A percentile compares a stretch with the other conserved stretches of the same genome.
Evolutionary conservation across 2,329 filamentous ascomycete genomes (phyloP).

Genomic region (Ascochyta fabae): DNA sequence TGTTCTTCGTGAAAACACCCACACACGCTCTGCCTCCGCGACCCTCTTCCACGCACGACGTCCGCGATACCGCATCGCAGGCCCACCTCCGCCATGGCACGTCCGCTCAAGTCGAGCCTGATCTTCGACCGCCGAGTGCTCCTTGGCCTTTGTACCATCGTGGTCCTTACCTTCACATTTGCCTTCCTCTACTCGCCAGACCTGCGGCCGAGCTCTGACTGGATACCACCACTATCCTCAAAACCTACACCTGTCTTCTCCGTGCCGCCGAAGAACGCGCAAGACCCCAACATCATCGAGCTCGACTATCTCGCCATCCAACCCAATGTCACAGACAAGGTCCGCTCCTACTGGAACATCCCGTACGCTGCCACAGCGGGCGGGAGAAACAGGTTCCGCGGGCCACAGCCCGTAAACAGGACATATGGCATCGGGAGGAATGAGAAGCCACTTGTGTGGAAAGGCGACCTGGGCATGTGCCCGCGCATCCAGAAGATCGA

Average conservation of each 20-base stretch:
- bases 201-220: conserved; percentile 31
- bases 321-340: conserved; percentile 36
- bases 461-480: conserved; percentile 42
- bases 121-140: conserved; percentile 38
- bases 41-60: not conserved
- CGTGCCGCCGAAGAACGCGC: conserved; percentile 30
- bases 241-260: conserved; percentile 31
- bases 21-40: not conserved
- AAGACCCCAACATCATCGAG: conserved; percentile 38
- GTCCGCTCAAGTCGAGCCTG: conserved; percentile 33
- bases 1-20: not conserved
- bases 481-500: conserved; percentile 45
- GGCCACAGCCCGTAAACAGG: conserved; percentile 39
- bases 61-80: conserved; percentile 5
- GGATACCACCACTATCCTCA: conserved; percentile 35
- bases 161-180: conserved; percentile 35
- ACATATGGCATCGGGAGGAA: conserved; percentile 32
- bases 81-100: conserved; percentile 26
- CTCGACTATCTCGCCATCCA: conserved; percentile 42
- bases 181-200: conserved; percentile 38
- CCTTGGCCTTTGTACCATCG: conserved; percentile 26
- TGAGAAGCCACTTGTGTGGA: conserved; percentile 37
- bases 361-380: conserved; percentile 40
- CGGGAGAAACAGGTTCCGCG: conserved; percentile 40
- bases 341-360: conserved; percentile 43